phyloP scores from a whole-genome alignment of 371 early-diverging fungal species.

The Mucor circinelloides region DNA sequence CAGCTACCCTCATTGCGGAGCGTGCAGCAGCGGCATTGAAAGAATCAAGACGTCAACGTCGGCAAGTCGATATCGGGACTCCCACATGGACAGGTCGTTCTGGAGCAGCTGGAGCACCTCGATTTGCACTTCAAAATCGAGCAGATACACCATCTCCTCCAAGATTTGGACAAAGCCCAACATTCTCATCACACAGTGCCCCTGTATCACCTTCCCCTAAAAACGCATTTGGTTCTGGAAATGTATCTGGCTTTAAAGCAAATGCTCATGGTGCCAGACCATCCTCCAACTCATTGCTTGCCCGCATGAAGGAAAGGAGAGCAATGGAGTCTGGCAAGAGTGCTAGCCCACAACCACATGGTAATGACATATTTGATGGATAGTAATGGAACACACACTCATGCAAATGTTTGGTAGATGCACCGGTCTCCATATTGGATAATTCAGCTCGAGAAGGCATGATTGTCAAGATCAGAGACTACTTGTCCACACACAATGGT shows the following conservation, averaged over 20 bases:
- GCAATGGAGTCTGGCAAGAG: slow-evolving; percentile 28
- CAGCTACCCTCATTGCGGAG: slow-evolving; percentile 58
- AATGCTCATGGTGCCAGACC: slow-evolving; percentile 4
- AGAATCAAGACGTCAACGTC: slow-evolving; percentile 46
- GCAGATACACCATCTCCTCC: slow-evolving; percentile 44
- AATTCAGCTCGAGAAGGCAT: slow-evolving; percentile 40
- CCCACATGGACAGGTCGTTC: slow-evolving; percentile 77
- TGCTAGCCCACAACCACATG: neutral
- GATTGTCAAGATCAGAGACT: slow-evolving; percentile 60
- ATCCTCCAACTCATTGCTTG: slow-evolving; percentile 41
- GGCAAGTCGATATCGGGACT: slow-evolving; percentile 44
- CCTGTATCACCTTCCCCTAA: slow-evolving; percentile 21
- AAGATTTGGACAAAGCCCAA: slow-evolving; percentile 40
- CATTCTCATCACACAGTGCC: slow-evolving; percentile 22
- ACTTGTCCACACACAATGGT: slow-evolving; percentile 47
- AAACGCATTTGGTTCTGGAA: slow-evolving; percentile 41
- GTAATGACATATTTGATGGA: neutral
- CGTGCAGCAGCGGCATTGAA: slow-evolving; percentile 58
- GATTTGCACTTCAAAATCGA: slow-evolving; percentile 3
- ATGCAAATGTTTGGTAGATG: neutral
- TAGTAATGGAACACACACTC: neutral
- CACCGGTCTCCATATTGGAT: slow-evolving; percentile 20
- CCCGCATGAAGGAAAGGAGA: slow-evolving; percentile 53
- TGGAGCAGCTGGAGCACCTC: slow-evolving; percentile 64
- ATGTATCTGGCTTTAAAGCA: slow-evolving; percentile 42